These are phyloP conservation scores for Lactifluus pinguis DNA, from an alignment of 768 basidiomycete genomes.

Conservation along the genomic window DNA sequence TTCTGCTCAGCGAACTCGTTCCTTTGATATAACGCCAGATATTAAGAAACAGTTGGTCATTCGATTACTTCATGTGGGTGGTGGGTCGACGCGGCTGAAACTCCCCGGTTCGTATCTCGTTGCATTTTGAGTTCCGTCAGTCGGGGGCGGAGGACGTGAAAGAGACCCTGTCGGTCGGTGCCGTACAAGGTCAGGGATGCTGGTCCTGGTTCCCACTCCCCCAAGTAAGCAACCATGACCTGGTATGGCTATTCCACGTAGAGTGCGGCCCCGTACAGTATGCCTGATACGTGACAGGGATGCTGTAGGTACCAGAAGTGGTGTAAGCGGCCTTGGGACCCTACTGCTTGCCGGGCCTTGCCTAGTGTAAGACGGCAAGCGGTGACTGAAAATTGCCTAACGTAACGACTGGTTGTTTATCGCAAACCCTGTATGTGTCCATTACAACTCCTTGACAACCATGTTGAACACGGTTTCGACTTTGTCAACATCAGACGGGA, in stretches of 20 bases:
- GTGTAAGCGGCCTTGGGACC: too few species aligned
- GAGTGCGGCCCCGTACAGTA: not conserved
- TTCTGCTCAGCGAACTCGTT: not conserved
- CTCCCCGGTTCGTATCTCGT: not conserved
- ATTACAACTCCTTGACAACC: not conserved
- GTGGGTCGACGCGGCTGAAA: not conserved
- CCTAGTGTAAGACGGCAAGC: not conserved
- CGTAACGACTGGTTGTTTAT: not conserved
- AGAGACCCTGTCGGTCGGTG: not conserved
- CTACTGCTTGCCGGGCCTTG: too few species aligned
- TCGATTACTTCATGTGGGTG: not conserved
- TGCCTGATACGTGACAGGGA: not conserved
- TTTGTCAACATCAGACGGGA: not conserved
- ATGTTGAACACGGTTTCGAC: not conserved
- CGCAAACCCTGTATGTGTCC: not conserved
- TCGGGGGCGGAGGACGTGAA: conserved; percentile 2
- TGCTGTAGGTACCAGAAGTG: too few species aligned
- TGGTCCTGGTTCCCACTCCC: not conserved
- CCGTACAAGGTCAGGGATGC: not conserved
- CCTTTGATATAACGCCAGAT: too few species aligned
- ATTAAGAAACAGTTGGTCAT: not conserved
- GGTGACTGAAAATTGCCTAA: not conserved
- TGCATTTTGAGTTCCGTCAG: not conserved
- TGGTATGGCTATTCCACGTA: not conserved
- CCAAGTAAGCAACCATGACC: too few species aligned